phyloP scores from a whole-genome alignment of 805 yeast genomes.

The Sungouiozyma ichnusensis region DNA sequence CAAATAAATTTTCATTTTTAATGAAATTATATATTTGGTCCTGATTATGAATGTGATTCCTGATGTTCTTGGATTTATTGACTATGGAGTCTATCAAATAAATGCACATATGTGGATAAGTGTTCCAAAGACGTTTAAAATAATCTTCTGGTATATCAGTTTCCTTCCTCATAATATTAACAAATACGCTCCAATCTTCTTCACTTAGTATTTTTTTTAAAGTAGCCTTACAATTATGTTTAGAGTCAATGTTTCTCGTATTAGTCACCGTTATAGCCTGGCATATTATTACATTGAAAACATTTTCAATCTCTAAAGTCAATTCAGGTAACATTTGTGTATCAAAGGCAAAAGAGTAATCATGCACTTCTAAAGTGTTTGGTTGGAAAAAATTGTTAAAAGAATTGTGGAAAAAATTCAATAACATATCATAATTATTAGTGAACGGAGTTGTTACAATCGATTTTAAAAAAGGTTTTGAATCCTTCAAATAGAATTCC shows the following conservation, averaged over 20 bases:
- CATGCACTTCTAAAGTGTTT: neutral
- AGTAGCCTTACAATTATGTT: conserved; percentile 14
- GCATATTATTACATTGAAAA: conserved; percentile 15
- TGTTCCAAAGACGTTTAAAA: conserved; percentile 18
- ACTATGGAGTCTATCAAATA: conserved; percentile 14
- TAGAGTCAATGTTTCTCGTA: conserved; percentile 4
- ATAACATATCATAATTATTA: neutral
- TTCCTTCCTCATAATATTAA: conserved; percentile 4
- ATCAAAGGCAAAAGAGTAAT: neutral
- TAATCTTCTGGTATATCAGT: conserved; percentile 13
- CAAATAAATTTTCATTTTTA: conserved; percentile 12
- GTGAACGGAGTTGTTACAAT: neutral
- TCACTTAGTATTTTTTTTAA: conserved; percentile 11
- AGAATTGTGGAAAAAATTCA: neutral
- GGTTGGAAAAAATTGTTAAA: neutral
- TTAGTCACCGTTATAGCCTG: conserved; percentile 11
- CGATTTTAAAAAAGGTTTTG: conserved; percentile 26
- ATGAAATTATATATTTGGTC: conserved; percentile 17
- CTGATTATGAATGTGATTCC: conserved; percentile 1
- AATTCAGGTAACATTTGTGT: conserved; percentile 12
- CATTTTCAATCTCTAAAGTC: conserved; percentile 13
- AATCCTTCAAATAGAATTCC: conserved; percentile 34
- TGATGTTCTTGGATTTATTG: conserved; percentile 6
- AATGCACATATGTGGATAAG: conserved; percentile 22
- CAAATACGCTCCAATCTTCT: conserved; percentile 9